Evolutionary conservation across 164 flowering plant genomes (phyloP), one percentile per base, ranked within the genome.

Genomic region (Chloranthus sessilifolius): DNA sequence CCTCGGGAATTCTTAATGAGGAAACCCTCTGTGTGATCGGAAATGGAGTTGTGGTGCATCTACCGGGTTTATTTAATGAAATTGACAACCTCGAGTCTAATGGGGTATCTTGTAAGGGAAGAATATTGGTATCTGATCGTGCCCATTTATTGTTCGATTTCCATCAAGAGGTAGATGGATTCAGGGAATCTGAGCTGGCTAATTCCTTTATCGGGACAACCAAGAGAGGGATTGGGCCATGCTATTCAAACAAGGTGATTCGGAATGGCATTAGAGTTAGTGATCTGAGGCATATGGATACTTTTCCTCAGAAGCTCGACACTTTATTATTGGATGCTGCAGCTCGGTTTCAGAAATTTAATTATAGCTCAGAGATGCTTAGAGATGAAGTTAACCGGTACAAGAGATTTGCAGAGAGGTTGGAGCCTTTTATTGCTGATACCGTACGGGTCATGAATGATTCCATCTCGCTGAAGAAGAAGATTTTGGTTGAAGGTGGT

Each of bases 261-360:
- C 66, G 98, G 3, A 88, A 88, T 72, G 98, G 98, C 36, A 79
- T 88, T 60, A 74, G 98, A 70, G 94, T 92, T 29, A 11, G 91
- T 59, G 98, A 92, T 55, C 60, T 92, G 62, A 82, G 92, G 83
- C 91, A 85, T 55, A 88, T 92, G 98, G 98, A 92, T 62, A 79
- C 83, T 43, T 82, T 91, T 52, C 81, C 83, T 34, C 76, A 88
- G 61, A 91, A 88, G 82, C 91, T 91, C 47, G 95, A 91, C 70
- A 50, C 79, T 58, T 69, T 91, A 27, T 69, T 91, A 36, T 62
- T 76, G 24, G 98, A 91, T 70, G 95, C 95, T 17, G 95, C 96
- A 44, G 45, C 81, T 5, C 81, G 92, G 53, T 91, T 91, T 64
- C 53, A 63, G 46, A 81, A 74, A 43, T 83, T 91, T 65, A 65